Evolutionary conservation across 176 grass and related monocot species (phyloP).

Genomic region (Sorghum bicolor): DNA sequence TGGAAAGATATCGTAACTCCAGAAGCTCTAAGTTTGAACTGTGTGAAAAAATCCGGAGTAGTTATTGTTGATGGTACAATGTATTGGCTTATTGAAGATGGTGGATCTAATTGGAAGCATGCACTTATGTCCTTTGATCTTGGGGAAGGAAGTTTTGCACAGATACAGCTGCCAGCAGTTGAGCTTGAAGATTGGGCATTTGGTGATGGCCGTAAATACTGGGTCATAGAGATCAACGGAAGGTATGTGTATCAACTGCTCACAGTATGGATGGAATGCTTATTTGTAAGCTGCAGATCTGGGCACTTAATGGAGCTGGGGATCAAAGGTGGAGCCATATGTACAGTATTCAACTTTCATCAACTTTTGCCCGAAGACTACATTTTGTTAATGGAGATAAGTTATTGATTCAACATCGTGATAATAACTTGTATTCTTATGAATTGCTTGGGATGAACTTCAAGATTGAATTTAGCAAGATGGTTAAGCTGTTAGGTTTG

Average conservation of each 20-base stretch:
- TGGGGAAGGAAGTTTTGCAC: neutral
- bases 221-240: slow-evolving; percentile 19
- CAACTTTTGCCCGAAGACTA: neutral
- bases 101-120: neutral
- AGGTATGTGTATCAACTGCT: neutral
- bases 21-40: neutral
- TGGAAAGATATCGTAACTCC: neutral
- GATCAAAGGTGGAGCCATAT: slow-evolving; percentile 24
- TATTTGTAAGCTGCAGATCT: slow-evolving; percentile 8
- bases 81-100: slow-evolving; percentile 26
- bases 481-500: slow-evolving; percentile 2
- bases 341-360: neutral
- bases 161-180: neutral
- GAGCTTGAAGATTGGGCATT: neutral
- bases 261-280: neutral
- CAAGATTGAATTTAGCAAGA: neutral
- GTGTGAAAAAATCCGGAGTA: neutral
- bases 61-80: neutral
- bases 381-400: slow-evolving; percentile 23
- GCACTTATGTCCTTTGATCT: slow-evolving; percentile 34
- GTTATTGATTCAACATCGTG: neutral
- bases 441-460: neutral
- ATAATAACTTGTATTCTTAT: neutral
- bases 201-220: neutral
- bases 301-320: neutral